Percentiles rank a stretch among this genome's conserved stretches.
Evolutionary conservation across 2,329 filamentous ascomycete species (phyloP).

Genomic region (Diaporthe caulivora): DNA sequence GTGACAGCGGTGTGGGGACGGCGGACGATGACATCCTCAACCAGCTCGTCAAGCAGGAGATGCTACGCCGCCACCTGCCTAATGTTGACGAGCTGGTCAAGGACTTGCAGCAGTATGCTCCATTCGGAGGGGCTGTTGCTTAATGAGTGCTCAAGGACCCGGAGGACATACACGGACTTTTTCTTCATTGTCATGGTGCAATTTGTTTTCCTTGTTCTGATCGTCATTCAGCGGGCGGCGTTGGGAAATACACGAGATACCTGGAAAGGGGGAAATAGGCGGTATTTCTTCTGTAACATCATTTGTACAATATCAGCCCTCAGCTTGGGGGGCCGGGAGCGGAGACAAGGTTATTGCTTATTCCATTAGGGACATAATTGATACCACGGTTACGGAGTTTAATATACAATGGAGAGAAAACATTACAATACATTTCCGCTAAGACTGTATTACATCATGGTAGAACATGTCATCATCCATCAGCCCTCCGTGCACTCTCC

Average conservation of each 20-base stretch:
- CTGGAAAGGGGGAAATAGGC: background rate
- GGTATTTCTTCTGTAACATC: constrained; percentile 23
- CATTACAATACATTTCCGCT: constrained; percentile 12
- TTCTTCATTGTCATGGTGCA: constrained; percentile 39
- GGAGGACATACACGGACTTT: constrained; percentile 38
- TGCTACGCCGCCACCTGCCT: constrained; percentile 82
- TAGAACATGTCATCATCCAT: background rate
- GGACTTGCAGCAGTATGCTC: constrained; percentile 83
- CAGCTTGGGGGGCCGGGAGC: background rate
- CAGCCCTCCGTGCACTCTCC: background rate
- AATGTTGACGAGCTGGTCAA: constrained; percentile 88
- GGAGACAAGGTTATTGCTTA: background rate
- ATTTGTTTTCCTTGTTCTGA: constrained; percentile 10
- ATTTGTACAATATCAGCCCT: constrained; percentile 1
- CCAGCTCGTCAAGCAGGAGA: constrained; percentile 84
- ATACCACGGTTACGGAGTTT: constrained; percentile 13
- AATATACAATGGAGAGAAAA: constrained; percentile 9
- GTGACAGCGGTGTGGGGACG: constrained; percentile 30
- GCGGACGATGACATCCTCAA: constrained; percentile 65
- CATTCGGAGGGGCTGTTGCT: constrained; percentile 74
- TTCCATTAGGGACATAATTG: constrained; percentile 4
- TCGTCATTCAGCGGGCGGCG: constrained; percentile 12
- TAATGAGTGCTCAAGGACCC: constrained; percentile 44
- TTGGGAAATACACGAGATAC: constrained; percentile 20
- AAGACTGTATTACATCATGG: background rate